Evolutionary conservation across 2,329 filamentous ascomycete genomes (phyloP), one percentile per base, ranked within the genome.

Genomic region (Alternaria arbusti): DNA sequence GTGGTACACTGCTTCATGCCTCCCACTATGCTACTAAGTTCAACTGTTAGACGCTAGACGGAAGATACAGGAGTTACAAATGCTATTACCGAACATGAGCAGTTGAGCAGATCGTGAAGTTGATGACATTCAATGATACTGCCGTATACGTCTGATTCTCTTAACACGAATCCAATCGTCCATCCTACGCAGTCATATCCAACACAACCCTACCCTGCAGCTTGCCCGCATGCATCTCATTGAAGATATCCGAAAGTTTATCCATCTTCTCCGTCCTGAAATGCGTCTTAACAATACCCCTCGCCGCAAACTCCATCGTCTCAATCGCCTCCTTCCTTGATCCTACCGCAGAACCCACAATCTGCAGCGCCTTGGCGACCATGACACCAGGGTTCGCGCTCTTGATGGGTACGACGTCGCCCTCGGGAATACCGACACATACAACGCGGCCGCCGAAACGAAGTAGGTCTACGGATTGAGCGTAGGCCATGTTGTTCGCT

Each of bases 281-380:
- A 70, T 85, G 83, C 54, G 81, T 83, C 80, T 85, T 85, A 15
- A 85, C 79, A 6, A 85, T 65, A 0, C 76, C 76, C 13, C 77
- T 70, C 0, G 70, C 71, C 9, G 82, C 83, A 70, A 85, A 80
- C 22, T 84, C 80, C 69, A 85, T 66, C 23, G 81, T 81, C 75
- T 85, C 84, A 62, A 84, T 84, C 13, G 84, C 84, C 60, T 85
- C 83, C 63, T 78, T 80, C 26, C 83, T 72, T 61, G 80, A 76
- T 8, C 84, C 84, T 0, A 86, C 84, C 25, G 83, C 82, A 5
- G 78, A 76, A 4, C 83, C 84, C 2, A 84, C 78, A 70, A 85
- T 80, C 54, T 72, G 79, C 63, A 82, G 67, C 40, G 78, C 78
- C 73, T 83, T 83, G 3, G 74, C 79, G 3, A 84, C 73, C 55